phyloP scores from a whole-genome alignment of 345 rosid species.

The Nephelium lappaceum region DNA sequence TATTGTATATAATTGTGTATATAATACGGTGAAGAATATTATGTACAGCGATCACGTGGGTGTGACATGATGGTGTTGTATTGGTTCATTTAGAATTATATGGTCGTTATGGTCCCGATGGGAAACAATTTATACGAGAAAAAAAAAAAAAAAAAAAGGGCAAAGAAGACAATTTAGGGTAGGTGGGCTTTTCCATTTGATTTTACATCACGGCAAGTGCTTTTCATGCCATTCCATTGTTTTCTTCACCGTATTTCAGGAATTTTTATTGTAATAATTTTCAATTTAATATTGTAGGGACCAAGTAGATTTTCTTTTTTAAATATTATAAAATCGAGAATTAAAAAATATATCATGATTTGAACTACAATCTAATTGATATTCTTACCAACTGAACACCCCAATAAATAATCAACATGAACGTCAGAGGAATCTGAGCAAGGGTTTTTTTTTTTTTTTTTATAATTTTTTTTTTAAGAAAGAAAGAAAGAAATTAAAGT shows the following conservation, averaged over 20 bases:
- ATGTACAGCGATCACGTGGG: constrained; percentile 31
- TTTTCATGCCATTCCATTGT: constrained; percentile 27
- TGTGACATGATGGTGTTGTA: not conserved
- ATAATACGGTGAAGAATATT: not conserved
- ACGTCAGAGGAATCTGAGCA: too few species aligned
- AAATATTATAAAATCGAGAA: too few species aligned
- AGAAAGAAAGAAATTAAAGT: not conserved
- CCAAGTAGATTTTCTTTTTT: not conserved
- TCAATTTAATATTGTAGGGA: not conserved
- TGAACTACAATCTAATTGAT: too few species aligned
- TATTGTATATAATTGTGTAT: not conserved
- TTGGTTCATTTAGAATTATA: constrained; percentile 22
- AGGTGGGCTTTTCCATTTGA: constrained; percentile 26
- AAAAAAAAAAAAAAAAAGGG: too few species aligned
- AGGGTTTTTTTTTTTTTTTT: not conserved
- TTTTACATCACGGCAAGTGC: constrained; percentile 26
- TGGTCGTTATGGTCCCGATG: constrained; percentile 20
- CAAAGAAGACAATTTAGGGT: not conserved
- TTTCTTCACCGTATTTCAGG: constrained; percentile 40
- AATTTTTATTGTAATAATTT: constrained; percentile 5
- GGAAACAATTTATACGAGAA: constrained; percentile 18
- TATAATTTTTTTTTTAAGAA: too few species aligned
- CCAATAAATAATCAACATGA: too few species aligned
- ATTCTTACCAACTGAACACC: too few species aligned
- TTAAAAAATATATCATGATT: not conserved